Percentiles rank a stretch among this genome's conserved stretches.
phyloP scores from a whole-genome alignment of 805 yeast species.

The Ogataea dorogensis region DNA sequence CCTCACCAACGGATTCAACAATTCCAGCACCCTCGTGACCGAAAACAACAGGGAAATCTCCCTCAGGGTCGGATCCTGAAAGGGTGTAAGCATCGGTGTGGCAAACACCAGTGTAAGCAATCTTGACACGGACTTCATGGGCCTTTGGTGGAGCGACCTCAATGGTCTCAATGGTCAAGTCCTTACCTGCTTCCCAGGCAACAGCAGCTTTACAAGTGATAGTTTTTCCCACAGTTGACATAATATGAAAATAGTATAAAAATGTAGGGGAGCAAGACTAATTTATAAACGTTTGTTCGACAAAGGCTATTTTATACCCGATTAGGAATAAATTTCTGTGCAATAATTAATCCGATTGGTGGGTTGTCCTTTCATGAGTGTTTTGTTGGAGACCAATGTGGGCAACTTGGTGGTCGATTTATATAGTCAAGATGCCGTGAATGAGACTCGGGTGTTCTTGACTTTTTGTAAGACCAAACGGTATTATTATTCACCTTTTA shows the following conservation, averaged over 20 bases:
- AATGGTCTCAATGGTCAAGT: constrained; percentile 74
- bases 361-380: constrained; percentile 35
- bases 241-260: constrained; percentile 7
- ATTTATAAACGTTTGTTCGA: background rate
- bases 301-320: constrained; percentile 22
- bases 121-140: constrained; percentile 93
- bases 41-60: constrained; percentile 86
- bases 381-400: constrained; percentile 36
- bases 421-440: constrained; percentile 34
- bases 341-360: constrained; percentile 1
- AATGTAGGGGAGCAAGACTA: constrained; percentile 2
- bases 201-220: constrained; percentile 94
- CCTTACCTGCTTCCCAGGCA: constrained; percentile 91
- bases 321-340: constrained; percentile 14
- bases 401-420: constrained; percentile 57
- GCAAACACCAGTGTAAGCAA: constrained; percentile 90
- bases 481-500: constrained; percentile 52
- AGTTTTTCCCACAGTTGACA: constrained; percentile 36
- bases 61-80: constrained; percentile 95
- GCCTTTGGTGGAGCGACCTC: constrained; percentile 94
- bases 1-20: constrained; percentile 94
- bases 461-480: constrained; percentile 52
- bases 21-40: constrained; percentile 99
- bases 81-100: constrained; percentile 98
- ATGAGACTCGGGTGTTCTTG: constrained; percentile 46